These are phyloP conservation scores for Phialemoniopsis sp. DNA, from an alignment of 2,329 filamentous ascomycete genomes.

Conservation along the genomic window DNA sequence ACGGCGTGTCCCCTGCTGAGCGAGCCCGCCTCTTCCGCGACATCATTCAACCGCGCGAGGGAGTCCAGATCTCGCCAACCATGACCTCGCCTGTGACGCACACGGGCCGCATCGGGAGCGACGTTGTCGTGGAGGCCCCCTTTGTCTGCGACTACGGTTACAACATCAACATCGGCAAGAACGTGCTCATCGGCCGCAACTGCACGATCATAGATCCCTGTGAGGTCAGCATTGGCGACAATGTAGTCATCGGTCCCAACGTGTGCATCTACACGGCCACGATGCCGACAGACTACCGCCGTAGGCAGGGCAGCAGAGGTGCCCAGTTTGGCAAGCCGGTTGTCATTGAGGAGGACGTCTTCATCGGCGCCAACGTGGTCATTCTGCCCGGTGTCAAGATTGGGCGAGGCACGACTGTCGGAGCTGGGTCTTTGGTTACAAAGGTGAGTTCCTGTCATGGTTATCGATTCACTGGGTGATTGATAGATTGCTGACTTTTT, in stretches of 20 bases:
- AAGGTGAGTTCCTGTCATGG: slow-evolving; percentile 44
- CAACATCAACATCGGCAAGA: slow-evolving; percentile 83
- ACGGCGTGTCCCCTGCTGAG: slow-evolving; percentile 66
- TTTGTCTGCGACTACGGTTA: slow-evolving; percentile 96
- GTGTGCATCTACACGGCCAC: slow-evolving; percentile 81
- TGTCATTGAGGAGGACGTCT: slow-evolving; percentile 80
- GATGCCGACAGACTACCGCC: slow-evolving; percentile 67
- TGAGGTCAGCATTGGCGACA: slow-evolving; percentile 74
- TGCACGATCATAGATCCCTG: slow-evolving; percentile 87
- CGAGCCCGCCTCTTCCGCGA: slow-evolving; percentile 66
- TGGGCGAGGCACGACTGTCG: slow-evolving; percentile 73
- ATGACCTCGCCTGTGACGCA: slow-evolving; percentile 47
- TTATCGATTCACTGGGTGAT: not conserved
- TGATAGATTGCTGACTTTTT: no score
- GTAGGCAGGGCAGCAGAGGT: slow-evolving; percentile 69
- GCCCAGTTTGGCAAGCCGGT: slow-evolving; percentile 68
- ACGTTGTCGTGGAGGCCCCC: slow-evolving; percentile 77
- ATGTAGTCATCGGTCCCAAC: slow-evolving; percentile 74
- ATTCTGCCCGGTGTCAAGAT: slow-evolving; percentile 78
- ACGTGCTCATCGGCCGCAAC: slow-evolving; percentile 77
- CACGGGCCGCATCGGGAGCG: slow-evolving; percentile 64
- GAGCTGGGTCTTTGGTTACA: slow-evolving; percentile 81
- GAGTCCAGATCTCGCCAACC: slow-evolving; percentile 51
- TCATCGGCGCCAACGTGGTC: slow-evolving; percentile 72
- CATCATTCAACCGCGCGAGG: slow-evolving; percentile 62